Evolutionary conservation across 2,329 filamentous ascomycete species (phyloP), one percentile per base, ranked within the genome.

Genomic region (Epichloe glyceriae): DNA sequence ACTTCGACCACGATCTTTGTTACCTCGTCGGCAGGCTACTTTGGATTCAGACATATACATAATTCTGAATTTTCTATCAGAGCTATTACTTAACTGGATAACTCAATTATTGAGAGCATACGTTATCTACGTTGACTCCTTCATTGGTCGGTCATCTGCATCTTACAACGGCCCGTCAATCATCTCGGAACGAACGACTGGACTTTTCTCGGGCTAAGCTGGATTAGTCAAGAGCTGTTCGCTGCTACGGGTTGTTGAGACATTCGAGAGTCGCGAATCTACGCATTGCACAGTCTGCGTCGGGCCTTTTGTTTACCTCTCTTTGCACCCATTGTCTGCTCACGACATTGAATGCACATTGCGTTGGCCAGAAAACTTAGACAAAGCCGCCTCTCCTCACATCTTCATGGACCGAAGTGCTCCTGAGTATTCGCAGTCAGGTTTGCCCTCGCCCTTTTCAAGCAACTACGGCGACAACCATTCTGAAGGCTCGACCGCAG

Each of bases 401-500:
- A 64, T 53, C 62, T 69, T 65, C 72, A 78, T 78, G 77, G 77
- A 80, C 73, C 75, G 76, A 67, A 71, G 70, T 77, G 76, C 80
- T 66, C 71, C 82, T 73, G 85, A 88, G 70, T 89, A 86, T 74
- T 80, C 84, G 80, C 85, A 88, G 80, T 81, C 85, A 88, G 85
- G 85, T 88, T 88, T 87, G 85, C 82, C 76, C 69, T 80, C 80
- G 76, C 79, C 80, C 71, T 82, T 81, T 73, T 76, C 79, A 67
- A 78, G 74, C 72, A 76, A 75, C 69, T 76, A 76, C 70, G 77
- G 73, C 73, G 75, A 80, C 75, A 72, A 79, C 72, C 79, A 83
- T 76, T 90, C 88, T 89, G 88, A 94, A 85, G 83, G 78, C 69
- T 80, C 83, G 69, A 73, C 78, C 73, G 82, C 86, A 93, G 90